phyloP scores from a whole-genome alignment of 768 basidiomycete genomes.

The Calocera cornea region DNA sequence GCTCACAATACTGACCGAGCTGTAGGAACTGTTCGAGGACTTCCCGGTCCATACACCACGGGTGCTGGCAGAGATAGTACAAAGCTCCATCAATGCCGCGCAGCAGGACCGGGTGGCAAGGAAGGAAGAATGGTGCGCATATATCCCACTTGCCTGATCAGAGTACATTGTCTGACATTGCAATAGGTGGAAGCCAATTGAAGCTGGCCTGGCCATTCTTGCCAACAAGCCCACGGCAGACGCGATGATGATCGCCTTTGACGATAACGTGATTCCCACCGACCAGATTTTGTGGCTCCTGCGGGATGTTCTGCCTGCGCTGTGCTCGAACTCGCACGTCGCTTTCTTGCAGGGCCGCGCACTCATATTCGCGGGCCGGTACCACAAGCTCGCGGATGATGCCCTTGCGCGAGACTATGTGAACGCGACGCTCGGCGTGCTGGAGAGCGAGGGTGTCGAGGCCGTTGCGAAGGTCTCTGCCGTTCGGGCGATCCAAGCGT shows the following conservation, averaged over 20 bases:
- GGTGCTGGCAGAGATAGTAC: conserved; percentile 34
- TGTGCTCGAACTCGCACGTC: conserved; percentile 37
- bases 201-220: conserved; percentile 67
- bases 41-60: conserved; percentile 20
- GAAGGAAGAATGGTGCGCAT: conserved; percentile 27
- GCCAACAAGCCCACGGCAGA: conserved; percentile 56
- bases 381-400: conserved; percentile 54
- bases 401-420: conserved; percentile 74
- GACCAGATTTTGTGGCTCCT: conserved; percentile 70
- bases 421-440: conserved; percentile 69
- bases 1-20: background rate
- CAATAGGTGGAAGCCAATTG: conserved; percentile 80
- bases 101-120: conserved; percentile 48
- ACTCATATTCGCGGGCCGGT: conserved; percentile 90
- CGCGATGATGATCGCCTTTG: conserved; percentile 57
- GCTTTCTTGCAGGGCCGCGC: conserved; percentile 92
- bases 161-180: background rate
- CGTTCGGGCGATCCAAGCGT: conserved; percentile 90
- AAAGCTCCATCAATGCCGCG: conserved; percentile 41
- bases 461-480: conserved; percentile 91
- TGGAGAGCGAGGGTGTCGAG: conserved; percentile 56
- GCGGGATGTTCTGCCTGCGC: conserved; percentile 13
- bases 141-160: background rate
- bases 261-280: conserved; percentile 61
- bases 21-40: conserved; percentile 26